phyloP scores from a whole-genome alignment of 257 asterid species.

The Solanum clarkiae region DNA sequence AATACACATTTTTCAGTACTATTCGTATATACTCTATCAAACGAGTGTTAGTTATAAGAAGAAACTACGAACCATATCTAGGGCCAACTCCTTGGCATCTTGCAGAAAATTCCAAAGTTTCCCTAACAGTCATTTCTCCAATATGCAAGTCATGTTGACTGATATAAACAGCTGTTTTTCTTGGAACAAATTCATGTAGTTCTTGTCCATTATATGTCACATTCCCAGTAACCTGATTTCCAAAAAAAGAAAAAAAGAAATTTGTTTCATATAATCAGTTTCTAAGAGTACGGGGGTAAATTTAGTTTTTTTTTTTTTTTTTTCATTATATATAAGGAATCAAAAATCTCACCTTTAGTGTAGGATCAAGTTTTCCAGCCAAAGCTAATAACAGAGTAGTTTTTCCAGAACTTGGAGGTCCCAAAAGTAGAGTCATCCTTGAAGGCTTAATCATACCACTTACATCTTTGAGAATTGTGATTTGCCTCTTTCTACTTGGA shows the following conservation, averaged over 20 bases:
- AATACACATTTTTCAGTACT: no score
- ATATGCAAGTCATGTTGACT: conserved; percentile 61
- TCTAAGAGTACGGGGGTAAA: background rate
- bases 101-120: conserved; percentile 61
- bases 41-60: background rate
- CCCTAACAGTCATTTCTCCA: conserved; percentile 71
- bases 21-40: background rate
- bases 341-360: conserved; percentile 21
- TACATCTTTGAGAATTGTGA: conserved; percentile 46
- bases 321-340: background rate
- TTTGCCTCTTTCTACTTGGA: conserved; percentile 35
- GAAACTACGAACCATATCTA: conserved; percentile 35
- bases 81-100: conserved; percentile 71
- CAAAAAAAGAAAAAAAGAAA: background rate
- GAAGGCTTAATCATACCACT: conserved; percentile 60
- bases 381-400: conserved; percentile 39
- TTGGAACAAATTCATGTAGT: conserved; percentile 48
- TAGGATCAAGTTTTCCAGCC: conserved; percentile 54
- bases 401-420: background rate
- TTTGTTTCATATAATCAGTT: background rate
- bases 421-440: conserved; percentile 7
- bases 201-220: conserved; percentile 51
- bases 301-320: background rate
- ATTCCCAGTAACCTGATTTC: background rate
- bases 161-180: conserved; percentile 53